A percentile compares a stretch with the other conserved stretches of the same genome.
Evolutionary conservation across 2,329 filamentous ascomycete genomes (phyloP).

Genomic region (Aureobasidium zeae): DNA sequence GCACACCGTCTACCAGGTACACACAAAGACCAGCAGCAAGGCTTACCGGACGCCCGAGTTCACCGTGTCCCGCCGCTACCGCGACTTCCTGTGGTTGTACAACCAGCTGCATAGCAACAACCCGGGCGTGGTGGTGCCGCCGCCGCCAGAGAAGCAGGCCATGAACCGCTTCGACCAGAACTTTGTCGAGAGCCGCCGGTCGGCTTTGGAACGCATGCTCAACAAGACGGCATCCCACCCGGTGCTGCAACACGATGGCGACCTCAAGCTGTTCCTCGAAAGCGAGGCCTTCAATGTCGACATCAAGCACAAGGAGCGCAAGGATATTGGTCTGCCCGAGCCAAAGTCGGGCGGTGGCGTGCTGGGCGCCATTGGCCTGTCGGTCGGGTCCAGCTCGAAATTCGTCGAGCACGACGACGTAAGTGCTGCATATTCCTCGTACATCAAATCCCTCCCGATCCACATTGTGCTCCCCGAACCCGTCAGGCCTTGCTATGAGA

Average conservation of each 20-base stretch:
- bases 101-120: slow-evolving; percentile 90
- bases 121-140: slow-evolving; percentile 87
- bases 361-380: slow-evolving; percentile 73
- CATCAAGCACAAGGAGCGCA: slow-evolving; percentile 93
- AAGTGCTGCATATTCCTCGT: slow-evolving; percentile 31
- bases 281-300: slow-evolving; percentile 94
- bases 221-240: slow-evolving; percentile 91
- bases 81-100: slow-evolving; percentile 97
- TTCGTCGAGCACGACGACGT: slow-evolving; percentile 97
- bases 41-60: slow-evolving; percentile 90
- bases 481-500: slow-evolving; percentile 17
- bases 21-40: slow-evolving; percentile 93
- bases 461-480: not conserved
- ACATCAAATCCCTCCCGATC: slow-evolving; percentile 15
- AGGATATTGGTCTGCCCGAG: slow-evolving; percentile 57
- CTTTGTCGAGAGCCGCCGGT: slow-evolving; percentile 86
- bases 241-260: slow-evolving; percentile 82
- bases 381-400: slow-evolving; percentile 64
- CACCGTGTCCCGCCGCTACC: slow-evolving; percentile 84
- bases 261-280: slow-evolving; percentile 93
- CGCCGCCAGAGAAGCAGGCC: slow-evolving; percentile 94
- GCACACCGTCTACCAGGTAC: slow-evolving; percentile 94
- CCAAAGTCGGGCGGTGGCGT: slow-evolving; percentile 57
- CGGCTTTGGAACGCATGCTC: slow-evolving; percentile 91
- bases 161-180: slow-evolving; percentile 93